Percentiles rank a stretch among this genome's conserved stretches.
Conservation (phyloP, 2,329 filamentous ascomycete species). For the Ceratocystis papillata region DNA sequence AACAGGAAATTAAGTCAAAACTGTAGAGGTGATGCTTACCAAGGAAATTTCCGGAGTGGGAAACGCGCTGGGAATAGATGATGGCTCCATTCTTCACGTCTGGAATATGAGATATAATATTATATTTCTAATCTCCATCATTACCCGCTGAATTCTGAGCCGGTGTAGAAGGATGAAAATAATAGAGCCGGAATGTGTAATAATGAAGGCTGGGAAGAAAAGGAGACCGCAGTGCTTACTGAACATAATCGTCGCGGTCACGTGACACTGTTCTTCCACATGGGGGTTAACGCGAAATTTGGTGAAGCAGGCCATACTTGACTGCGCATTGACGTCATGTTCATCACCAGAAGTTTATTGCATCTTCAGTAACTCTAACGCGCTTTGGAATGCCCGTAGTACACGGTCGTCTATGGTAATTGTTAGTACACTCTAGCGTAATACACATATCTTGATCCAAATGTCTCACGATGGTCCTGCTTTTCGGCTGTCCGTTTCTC, state of each 20-base stretch:
- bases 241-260: not conserved
- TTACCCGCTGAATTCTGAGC: not conserved
- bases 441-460: not conserved
- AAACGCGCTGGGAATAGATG: not conserved
- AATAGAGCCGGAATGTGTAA: not conserved
- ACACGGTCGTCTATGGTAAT: conserved; percentile 36
- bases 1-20: not conserved
- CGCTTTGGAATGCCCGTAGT: conserved; percentile 52
- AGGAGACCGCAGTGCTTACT: not conserved
- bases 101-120: not conserved
- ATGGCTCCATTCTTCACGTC: conserved; percentile 10
- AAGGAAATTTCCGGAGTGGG: not conserved
- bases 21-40: not conserved
- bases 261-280: no score
- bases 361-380: conserved; percentile 43
- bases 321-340: conserved; percentile 2
- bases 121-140: not conserved
- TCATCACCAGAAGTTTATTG: conserved; percentile 7
- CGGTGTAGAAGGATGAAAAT: not conserved
- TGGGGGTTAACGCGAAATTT: no score
- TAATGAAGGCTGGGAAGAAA: not conserved
- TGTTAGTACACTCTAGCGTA: not conserved
- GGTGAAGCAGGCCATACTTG: not conserved
- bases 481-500: conserved; percentile 63
- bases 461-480: conserved; percentile 64